Evolutionary conservation across 768 basidiomycete genomes (phyloP).

Genomic region (Suillus lakei): DNA sequence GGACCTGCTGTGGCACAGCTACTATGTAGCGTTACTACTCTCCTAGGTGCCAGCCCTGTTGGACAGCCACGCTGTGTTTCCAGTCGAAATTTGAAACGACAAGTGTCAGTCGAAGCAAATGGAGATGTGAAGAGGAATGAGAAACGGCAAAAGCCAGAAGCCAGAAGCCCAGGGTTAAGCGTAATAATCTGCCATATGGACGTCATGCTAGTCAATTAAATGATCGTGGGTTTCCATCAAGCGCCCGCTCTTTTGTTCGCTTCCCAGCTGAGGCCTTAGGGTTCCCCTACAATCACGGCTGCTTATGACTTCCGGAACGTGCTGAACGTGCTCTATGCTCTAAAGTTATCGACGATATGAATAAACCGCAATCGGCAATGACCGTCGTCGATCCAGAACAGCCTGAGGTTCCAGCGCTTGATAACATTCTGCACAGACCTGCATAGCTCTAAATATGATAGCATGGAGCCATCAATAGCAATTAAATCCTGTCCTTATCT

Average conservation of each 20-base stretch:
- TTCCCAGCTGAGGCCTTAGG: no score
- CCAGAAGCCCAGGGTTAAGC: constrained; percentile 1
- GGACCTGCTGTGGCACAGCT: constrained; percentile 3
- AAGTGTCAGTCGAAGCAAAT: neutral
- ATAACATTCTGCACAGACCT: no score
- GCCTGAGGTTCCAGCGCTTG: no score
- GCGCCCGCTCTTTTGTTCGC: neutral
- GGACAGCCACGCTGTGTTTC: neutral
- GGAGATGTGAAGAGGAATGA: neutral
- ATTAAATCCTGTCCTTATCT: no score
- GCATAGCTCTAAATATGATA: neutral
- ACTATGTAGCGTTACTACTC: neutral
- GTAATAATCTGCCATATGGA: constrained; percentile 2
- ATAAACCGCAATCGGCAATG: no score
- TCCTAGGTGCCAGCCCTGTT: neutral
- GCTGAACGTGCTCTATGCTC: no score
- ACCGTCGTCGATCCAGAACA: no score
- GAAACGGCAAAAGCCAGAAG: neutral
- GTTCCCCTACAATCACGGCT: no score
- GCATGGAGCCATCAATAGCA: no score
- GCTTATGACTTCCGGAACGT: neutral
- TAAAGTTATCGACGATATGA: neutral
- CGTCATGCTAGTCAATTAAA: neutral
- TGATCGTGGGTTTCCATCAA: constrained; percentile 3
- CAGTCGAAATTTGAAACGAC: neutral